Base-by-base conservation (phyloP, 371 early-diverging fungal genomes). In the Nematocida homosporus region DNA sequence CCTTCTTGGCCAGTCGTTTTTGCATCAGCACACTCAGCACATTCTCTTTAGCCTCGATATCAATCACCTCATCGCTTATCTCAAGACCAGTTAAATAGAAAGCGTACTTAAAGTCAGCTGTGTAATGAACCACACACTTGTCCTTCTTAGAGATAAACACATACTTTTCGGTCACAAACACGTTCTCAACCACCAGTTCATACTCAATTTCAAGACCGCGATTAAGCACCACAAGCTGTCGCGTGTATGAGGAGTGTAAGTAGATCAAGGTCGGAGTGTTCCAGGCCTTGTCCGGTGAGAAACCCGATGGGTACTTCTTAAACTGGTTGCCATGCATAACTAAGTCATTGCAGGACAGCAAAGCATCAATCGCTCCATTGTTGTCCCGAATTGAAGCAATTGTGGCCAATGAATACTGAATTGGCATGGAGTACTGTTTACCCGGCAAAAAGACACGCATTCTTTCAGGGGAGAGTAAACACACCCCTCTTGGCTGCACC, bases 61-160 rank as follows among this genome's bases (percentile, higher is more conserved):
- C 3, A 3, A 57, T 16, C 30, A 68, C 47, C n/a, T 23, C n/a
- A 2, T 30, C 25, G 18, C 40, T n/a, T 37, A 68, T 4, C 1
- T 38, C 4, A 27, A 59, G 34, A 0, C 50, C 69, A 10, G 37
- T 18, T 51, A 68, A 20, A 13, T 41, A 25, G 34, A 68, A 68
- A 5, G 69, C 59, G 52, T 65, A 68, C 41, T 37, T 20, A 68
- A 68, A 68, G 18, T 48, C 37, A 13, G 29, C 29, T 41, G 30
- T 27, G 47, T 60, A 20, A 23, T 68, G 69, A 0, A 47, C 69
- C 29, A 68, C 29, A 1, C 59, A 59, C 16, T 59, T 68, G 10
- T 37, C n/a, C 5, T 68, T 29, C 40, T 68, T 68, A 18, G 27
- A 59, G 5, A 68, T 38, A 44, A 68, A 68, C 13, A 68, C 41